phyloP scores from a whole-genome alignment of 495 filamentous ascomycete genomes.

The Choiromyces venosus region DNA sequence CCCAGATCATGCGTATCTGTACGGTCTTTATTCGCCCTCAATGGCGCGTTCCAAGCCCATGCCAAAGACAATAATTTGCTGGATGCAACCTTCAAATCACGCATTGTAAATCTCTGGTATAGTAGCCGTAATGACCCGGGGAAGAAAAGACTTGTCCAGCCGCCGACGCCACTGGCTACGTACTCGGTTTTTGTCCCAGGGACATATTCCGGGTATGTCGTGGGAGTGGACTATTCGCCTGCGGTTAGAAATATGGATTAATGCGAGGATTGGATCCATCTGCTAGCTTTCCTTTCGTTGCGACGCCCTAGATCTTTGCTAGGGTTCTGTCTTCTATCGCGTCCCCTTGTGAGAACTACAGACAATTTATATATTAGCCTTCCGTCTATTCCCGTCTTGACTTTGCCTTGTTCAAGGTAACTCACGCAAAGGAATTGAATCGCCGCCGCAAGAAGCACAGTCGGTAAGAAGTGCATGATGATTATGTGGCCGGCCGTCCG shows the following conservation, averaged over 20 bases:
- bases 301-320: slow-evolving; percentile 45
- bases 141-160: slow-evolving; percentile 48
- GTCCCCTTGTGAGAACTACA: slow-evolving; percentile 12
- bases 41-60: slow-evolving; percentile 43
- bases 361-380: not conserved
- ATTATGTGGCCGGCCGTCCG: no score
- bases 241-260: slow-evolving; percentile 33
- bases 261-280: slow-evolving; percentile 14
- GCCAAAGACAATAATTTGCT: slow-evolving; percentile 43
- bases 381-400: no score
- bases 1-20: slow-evolving; percentile 48
- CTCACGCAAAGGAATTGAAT: no score
- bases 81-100: slow-evolving; percentile 26
- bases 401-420: no score
- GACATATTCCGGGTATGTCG: slow-evolving; percentile 30
- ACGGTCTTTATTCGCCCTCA: slow-evolving; percentile 43
- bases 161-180: slow-evolving; percentile 41
- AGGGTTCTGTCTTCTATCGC: slow-evolving; percentile 23
- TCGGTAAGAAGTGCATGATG: no score
- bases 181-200: slow-evolving; percentile 33
- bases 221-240: slow-evolving; percentile 42
- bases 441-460: no score
- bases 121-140: slow-evolving; percentile 45
- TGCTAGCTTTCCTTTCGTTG: slow-evolving; percentile 26
- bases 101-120: slow-evolving; percentile 23